These are phyloP conservation scores for Lycium ferocissimum DNA, from an alignment of 257 asterid genomes.

Conservation along the genomic window DNA sequence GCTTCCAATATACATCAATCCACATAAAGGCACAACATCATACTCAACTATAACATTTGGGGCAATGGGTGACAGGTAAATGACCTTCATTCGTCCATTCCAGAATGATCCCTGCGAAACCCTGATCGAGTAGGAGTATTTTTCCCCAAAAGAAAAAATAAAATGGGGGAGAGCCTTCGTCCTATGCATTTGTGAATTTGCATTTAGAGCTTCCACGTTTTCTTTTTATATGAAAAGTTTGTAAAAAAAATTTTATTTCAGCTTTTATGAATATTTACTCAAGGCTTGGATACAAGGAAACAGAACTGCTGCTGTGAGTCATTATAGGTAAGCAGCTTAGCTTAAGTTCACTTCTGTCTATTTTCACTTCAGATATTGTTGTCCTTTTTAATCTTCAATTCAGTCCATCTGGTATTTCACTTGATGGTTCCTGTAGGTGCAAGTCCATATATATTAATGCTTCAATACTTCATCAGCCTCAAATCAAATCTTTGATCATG, in stretches of 20 bases:
- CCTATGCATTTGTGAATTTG: slow-evolving; percentile 10
- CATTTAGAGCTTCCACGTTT: slow-evolving; percentile 25
- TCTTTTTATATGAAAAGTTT: slow-evolving; percentile 25
- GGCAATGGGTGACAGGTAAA: slow-evolving; percentile 99
- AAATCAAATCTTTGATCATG: slow-evolving; percentile 26
- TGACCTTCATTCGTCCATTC: slow-evolving; percentile 12
- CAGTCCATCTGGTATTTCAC: not conserved
- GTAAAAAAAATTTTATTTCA: slow-evolving; percentile 47
- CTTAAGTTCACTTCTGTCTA: slow-evolving; percentile 23
- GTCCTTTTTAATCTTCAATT: not conserved
- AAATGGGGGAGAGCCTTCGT: not conserved
- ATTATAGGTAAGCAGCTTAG: slow-evolving; percentile 69
- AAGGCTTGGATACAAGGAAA: slow-evolving; percentile 99
- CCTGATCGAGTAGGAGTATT: slow-evolving; percentile 11
- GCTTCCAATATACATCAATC: slow-evolving; percentile 93
- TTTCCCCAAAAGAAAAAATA: not conserved
- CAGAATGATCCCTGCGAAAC: slow-evolving; percentile 20
- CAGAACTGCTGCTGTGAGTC: slow-evolving; percentile 81
- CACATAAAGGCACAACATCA: slow-evolving; percentile 71
- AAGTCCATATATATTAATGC: slow-evolving; percentile 16
- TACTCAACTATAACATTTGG: slow-evolving; percentile 96
- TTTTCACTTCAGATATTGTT: slow-evolving; percentile 19
- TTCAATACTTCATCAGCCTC: slow-evolving; percentile 12
- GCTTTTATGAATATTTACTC: slow-evolving; percentile 94
- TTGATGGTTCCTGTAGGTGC: slow-evolving; percentile 18